Percentiles rank a stretch among this genome's conserved stretches.
These are phyloP conservation scores for Magnolia sinica DNA, from an alignment of 164 flowering plant species.

Conservation along the genomic window DNA sequence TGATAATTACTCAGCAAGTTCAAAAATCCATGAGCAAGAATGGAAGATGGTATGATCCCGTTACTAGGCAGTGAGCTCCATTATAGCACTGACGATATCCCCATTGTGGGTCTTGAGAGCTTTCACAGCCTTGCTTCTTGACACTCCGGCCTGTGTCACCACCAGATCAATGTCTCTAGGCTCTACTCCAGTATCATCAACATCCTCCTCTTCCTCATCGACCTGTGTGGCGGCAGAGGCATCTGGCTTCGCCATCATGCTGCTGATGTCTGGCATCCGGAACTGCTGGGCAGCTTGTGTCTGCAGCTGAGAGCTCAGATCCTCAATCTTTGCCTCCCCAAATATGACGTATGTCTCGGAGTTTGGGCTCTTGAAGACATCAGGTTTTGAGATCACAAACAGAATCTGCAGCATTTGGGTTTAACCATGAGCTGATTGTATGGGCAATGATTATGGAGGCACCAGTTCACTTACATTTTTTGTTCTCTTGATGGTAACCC, in stretches of 20 bases:
- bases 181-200: conserved; percentile 84
- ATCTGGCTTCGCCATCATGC: conserved; percentile 55
- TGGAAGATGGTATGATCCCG: no score
- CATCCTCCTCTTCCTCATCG: conserved; percentile 78
- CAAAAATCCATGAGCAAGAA: no score
- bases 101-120: conserved; percentile 69
- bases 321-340: conserved; percentile 94
- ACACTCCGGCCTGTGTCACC: conserved; percentile 89
- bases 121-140: conserved; percentile 74
- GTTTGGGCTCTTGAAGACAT: conserved; percentile 89
- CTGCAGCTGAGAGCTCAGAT: conserved; percentile 88
- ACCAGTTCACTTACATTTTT: conserved; percentile 51
- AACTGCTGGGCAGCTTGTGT: conserved; percentile 94
- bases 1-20: no score
- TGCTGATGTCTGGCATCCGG: conserved; percentile 64
- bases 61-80: conserved; percentile 77
- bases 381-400: conserved; percentile 86
- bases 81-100: conserved; percentile 91
- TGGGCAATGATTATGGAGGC: neutral
- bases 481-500: conserved; percentile 82
- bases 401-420: conserved; percentile 43
- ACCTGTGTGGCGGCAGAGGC: conserved; percentile 36
- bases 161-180: conserved; percentile 81
- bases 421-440: neutral
- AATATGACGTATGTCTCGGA: conserved; percentile 84